Conservation (phyloP, 1,284 basidiomycete genomes). For the Wallemia mellicola region DNA sequence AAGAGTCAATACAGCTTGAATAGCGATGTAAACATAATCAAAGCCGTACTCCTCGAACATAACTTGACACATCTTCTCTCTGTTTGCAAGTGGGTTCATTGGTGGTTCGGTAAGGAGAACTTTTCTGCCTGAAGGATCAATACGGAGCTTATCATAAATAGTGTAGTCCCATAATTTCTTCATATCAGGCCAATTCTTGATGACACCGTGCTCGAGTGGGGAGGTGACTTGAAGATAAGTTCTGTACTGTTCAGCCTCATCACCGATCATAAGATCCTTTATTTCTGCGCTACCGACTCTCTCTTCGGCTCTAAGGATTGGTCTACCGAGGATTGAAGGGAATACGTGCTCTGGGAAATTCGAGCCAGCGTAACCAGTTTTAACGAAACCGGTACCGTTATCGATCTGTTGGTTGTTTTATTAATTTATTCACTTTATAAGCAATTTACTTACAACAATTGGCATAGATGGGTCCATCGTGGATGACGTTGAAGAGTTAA, state of each 20-base stretch:
- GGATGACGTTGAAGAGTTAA: background rate
- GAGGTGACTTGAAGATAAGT: conserved; percentile 90
- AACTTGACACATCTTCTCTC: conserved; percentile 81
- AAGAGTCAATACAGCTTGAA: conserved; percentile 89
- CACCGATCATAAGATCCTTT: conserved; percentile 93
- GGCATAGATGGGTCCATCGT: background rate
- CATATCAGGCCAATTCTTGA: conserved; percentile 99
- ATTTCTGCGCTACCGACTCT: conserved; percentile 51
- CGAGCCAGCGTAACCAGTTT: conserved; percentile 89
- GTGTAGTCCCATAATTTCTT: conserved; percentile 94
- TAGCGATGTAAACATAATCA: conserved; percentile 82
- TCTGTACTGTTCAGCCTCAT: conserved; percentile 75
- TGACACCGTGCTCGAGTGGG: conserved; percentile 97
- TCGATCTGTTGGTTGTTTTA: background rate
- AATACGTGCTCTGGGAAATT: conserved; percentile 99
- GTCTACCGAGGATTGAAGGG: conserved; percentile 81
- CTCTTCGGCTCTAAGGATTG: conserved; percentile 91
- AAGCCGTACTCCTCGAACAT: conserved; percentile 99
- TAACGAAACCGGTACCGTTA: conserved; percentile 33
- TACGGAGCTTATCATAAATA: conserved; percentile 52
- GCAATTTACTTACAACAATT: background rate
- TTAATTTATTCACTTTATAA: too few species aligned
- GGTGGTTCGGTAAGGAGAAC: conserved; percentile 94
- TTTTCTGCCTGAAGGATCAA: conserved; percentile 66
- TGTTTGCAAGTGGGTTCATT: conserved; percentile 87